A percentile compares a stretch with the other conserved stretches of the same genome.
phyloP scores from a whole-genome alignment of 208 protist genomes.

The Leptomonas pyrrhocoris region DNA sequence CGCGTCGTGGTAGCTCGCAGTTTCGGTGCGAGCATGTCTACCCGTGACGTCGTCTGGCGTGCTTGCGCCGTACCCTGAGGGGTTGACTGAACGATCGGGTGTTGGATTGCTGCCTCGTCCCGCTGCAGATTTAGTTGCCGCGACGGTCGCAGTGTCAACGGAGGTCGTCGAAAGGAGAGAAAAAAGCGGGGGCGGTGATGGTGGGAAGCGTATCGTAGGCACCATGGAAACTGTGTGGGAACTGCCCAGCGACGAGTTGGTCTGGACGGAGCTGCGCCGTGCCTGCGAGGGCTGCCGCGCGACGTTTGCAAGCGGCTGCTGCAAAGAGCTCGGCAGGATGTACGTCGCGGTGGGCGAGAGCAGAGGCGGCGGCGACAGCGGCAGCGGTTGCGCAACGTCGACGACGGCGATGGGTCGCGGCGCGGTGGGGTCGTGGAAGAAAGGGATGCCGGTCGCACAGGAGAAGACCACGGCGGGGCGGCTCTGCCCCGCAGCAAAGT shows the following conservation, averaged over 20 bases:
- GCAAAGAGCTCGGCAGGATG: conserved; percentile 12
- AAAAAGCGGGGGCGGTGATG: neutral
- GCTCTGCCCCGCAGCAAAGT: neutral
- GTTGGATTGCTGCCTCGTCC: neutral
- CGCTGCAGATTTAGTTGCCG: neutral
- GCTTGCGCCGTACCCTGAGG: neutral
- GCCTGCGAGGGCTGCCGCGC: neutral
- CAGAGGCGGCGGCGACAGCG: neutral
- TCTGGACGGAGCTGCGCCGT: neutral
- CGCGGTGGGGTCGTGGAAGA: conserved; percentile 33
- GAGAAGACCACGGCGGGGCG: conserved; percentile 9
- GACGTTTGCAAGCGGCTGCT: neutral
- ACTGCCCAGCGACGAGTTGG: neutral
- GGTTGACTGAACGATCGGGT: neutral
- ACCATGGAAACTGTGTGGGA: neutral
- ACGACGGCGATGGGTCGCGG: conserved; percentile 13
- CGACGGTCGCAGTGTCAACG: neutral
- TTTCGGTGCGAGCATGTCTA: conserved; percentile 4
- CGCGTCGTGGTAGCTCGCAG: conserved; percentile 1
- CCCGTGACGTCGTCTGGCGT: neutral
- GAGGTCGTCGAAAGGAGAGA: neutral
- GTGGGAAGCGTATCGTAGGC: neutral
- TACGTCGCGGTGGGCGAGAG: conserved; percentile 2
- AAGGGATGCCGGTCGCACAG: conserved; percentile 18
- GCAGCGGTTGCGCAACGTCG: conserved; percentile 7